These are phyloP conservation scores for Lumnitzera littorea DNA, from an alignment of 345 rosid genomes.

Conservation along the genomic window DNA sequence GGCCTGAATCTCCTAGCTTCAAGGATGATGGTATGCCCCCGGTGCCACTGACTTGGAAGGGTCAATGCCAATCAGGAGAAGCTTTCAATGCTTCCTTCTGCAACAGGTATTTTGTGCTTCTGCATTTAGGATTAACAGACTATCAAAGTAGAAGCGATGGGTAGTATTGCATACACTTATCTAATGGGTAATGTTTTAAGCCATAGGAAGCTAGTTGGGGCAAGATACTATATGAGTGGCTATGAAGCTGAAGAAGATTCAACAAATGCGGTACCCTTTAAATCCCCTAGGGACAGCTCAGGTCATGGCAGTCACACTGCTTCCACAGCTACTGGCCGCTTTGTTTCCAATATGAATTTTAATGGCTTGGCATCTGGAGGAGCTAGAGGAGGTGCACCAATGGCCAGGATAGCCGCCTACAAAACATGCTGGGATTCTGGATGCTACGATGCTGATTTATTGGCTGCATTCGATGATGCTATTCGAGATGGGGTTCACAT, in stretches of 20 bases:
- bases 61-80: slow-evolving; percentile 44
- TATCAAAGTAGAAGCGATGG: neutral
- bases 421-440: slow-evolving; percentile 49
- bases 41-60: slow-evolving; percentile 39
- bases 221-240: slow-evolving; percentile 41
- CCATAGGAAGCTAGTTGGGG: slow-evolving; percentile 48
- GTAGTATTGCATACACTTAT: neutral
- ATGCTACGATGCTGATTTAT: slow-evolving; percentile 45
- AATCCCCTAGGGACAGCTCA: slow-evolving; percentile 46
- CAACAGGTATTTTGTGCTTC: slow-evolving; percentile 26
- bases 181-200: slow-evolving; percentile 1
- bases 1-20: slow-evolving; percentile 56
- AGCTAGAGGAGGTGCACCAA: slow-evolving; percentile 55
- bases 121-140: neutral
- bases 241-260: slow-evolving; percentile 45
- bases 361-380: slow-evolving; percentile 42
- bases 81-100: slow-evolving; percentile 40
- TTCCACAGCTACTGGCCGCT: slow-evolving; percentile 50
- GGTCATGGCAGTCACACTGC: slow-evolving; percentile 61
- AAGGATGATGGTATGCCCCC: slow-evolving; percentile 35
- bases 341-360: slow-evolving; percentile 35
- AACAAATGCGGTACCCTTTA: slow-evolving; percentile 19
- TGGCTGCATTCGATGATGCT: slow-evolving; percentile 54
- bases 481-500: slow-evolving; percentile 46
- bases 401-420: slow-evolving; percentile 51